A percentile compares a stretch with the other conserved stretches of the same genome.
Conservation (phyloP, 345 rosid species). For the Arabis alpina region DNA sequence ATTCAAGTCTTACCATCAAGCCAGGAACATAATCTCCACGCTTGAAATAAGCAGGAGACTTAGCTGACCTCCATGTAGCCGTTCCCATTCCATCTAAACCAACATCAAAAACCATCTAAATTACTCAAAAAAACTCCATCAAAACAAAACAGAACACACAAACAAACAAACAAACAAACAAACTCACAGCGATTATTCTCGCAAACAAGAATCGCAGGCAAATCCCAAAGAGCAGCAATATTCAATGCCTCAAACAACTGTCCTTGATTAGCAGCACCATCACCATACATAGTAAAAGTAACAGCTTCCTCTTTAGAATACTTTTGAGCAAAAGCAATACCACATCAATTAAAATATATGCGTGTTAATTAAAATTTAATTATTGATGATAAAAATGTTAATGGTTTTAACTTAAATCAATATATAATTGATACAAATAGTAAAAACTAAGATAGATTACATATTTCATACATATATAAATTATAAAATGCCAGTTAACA, state of each 20-base stretch:
- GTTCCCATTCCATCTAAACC: constrained; percentile 95
- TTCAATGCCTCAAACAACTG: constrained; percentile 97
- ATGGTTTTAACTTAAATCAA: too few species aligned
- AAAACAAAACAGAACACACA: not conserved
- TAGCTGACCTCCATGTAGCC: constrained; percentile 97
- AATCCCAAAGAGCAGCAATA: constrained; percentile 93
- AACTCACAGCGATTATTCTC: constrained; percentile 93
- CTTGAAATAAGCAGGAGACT: constrained; percentile 86
- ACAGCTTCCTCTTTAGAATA: constrained; percentile 84
- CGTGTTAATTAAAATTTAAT: too few species aligned
- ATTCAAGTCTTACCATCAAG: constrained; percentile 64
- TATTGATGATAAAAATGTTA: too few species aligned
- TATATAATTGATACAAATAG: too few species aligned
- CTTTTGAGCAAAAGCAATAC: constrained; percentile 96
- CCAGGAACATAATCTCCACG: constrained; percentile 99
- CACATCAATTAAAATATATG: too few species aligned
- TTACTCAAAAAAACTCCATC: not conserved
- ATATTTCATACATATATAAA: too few species aligned
- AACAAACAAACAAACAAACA: not conserved
- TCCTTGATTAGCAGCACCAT: constrained; percentile 98
- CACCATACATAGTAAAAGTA: constrained; percentile 85
- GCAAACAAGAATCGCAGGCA: constrained; percentile 91
- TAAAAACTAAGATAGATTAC: too few species aligned
- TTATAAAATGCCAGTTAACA: too few species aligned
- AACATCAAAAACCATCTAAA: constrained; percentile 22